phyloP scores from a whole-genome alignment of 1,139 yeast genomes.

The Barnettozyma hawaiiensis region DNA sequence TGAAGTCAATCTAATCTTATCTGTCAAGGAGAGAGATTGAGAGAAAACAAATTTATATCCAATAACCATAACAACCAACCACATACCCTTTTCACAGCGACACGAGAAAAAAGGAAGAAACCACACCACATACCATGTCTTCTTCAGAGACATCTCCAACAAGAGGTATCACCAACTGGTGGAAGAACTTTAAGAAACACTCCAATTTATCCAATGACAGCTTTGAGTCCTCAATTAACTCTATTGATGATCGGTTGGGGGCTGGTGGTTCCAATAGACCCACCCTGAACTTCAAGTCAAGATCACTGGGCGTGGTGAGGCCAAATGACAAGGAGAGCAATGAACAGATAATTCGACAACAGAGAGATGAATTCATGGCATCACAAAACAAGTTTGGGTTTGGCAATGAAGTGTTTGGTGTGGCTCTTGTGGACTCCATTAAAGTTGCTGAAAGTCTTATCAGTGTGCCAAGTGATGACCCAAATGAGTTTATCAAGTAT shows the following conservation, averaged over 20 bases:
- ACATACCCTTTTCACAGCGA: background rate
- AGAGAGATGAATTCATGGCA: constrained; percentile 48
- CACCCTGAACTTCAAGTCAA: constrained; percentile 42
- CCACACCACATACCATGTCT: too few relatives aligned
- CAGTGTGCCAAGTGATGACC: constrained; percentile 48
- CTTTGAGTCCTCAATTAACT: constrained; percentile 10
- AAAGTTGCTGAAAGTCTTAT: constrained; percentile 72
- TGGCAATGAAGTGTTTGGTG: constrained; percentile 69
- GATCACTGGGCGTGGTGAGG: constrained; percentile 46
- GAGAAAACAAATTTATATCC: too few relatives aligned
- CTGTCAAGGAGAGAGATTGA: background rate
- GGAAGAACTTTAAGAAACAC: constrained; percentile 24
- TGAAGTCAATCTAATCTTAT: too few relatives aligned
- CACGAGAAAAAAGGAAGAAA: too few relatives aligned
- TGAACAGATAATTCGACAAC: constrained; percentile 39
- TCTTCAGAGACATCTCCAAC: constrained; percentile 23
- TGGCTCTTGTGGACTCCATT: constrained; percentile 65
- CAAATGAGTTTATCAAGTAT: constrained; percentile 57
- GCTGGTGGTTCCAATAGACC: constrained; percentile 34
- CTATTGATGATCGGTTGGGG: constrained; percentile 15
- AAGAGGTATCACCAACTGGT: constrained; percentile 22
- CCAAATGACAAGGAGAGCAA: constrained; percentile 33
- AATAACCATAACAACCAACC: background rate
- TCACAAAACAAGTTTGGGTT: constrained; percentile 28
- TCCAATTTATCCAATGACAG: constrained; percentile 20